A percentile compares a stretch with the other conserved stretches of the same genome.
Evolutionary conservation across 805 yeast species (phyloP).

Genomic region (Wickerhamiella brachini): DNA sequence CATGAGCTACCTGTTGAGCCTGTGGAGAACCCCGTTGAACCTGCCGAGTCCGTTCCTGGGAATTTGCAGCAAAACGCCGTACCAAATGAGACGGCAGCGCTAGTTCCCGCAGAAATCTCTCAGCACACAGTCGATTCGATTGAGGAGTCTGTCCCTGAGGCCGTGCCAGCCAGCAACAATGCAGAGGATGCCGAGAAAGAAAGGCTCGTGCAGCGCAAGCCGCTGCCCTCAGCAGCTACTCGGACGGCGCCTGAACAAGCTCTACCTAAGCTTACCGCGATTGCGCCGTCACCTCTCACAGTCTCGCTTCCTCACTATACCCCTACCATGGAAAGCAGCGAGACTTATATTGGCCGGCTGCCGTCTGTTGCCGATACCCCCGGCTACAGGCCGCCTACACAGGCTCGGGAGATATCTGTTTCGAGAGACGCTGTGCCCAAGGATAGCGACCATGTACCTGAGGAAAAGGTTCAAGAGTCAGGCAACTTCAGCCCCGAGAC

Average conservation of each 20-base stretch:
- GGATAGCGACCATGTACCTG: neutral
- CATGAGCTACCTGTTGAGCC: no score
- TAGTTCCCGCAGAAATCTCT: neutral
- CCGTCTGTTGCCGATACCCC: neutral
- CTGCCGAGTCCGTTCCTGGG: no score
- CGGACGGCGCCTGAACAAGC: neutral
- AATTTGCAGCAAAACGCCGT: no score
- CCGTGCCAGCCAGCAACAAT: no score
- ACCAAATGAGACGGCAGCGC: no score
- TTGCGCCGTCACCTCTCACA: neutral
- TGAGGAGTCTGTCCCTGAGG: neutral
- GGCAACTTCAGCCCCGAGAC: neutral
- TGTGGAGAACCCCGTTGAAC: no score
- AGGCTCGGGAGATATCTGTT: neutral
- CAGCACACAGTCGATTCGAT: neutral
- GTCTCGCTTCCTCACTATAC: neutral
- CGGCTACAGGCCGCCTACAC: neutral
- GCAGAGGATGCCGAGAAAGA: no score
- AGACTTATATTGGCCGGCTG: neutral
- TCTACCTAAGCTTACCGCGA: neutral
- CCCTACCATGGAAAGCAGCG: neutral
- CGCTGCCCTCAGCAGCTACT: neutral
- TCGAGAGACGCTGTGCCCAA: neutral
- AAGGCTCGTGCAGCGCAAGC: neutral
- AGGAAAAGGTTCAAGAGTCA: neutral